Conservation (phyloP, 257 asterid species). For the Solanum phureja region DNA sequence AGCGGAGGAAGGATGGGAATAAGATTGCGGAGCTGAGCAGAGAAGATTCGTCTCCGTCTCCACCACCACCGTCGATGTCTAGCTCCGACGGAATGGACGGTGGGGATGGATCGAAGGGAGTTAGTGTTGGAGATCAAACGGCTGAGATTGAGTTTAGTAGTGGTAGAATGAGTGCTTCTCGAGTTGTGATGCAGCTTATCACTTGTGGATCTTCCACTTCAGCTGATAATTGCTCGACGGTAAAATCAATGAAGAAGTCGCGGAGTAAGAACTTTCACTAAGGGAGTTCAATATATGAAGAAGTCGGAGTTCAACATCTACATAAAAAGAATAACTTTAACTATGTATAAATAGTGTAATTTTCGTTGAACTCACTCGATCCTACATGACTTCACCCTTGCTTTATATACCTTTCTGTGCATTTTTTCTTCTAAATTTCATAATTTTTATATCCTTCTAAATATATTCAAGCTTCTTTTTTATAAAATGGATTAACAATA, state of each 20-base stretch:
- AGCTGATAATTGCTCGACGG: background rate
- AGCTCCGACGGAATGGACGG: constrained; percentile 18
- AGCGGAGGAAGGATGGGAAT: background rate
- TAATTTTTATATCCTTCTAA: no score
- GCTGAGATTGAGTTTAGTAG: constrained; percentile 8
- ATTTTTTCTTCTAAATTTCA: no score
- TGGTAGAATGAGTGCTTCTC: constrained; percentile 16
- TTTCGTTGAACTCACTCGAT: no score
- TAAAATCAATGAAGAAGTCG: background rate
- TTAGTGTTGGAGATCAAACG: constrained; percentile 1
- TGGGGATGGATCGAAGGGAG: constrained; percentile 2
- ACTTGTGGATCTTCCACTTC: constrained; percentile 16
- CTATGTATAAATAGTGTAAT: no score
- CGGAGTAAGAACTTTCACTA: no score
- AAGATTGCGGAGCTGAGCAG: constrained; percentile 18
- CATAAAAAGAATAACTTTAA: no score
- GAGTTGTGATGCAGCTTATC: constrained; percentile 14
- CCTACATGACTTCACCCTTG: no score
- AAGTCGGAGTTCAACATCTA: no score
- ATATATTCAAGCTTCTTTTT: no score
- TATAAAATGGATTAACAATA: no score
- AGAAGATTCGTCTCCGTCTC: constrained; percentile 22
- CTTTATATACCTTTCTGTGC: no score
- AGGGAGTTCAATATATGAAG: no score
- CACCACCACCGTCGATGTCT: constrained; percentile 12